Base-by-base conservation (phyloP, 805 yeast species). In the Saccharomycopsis sp. region DNA sequence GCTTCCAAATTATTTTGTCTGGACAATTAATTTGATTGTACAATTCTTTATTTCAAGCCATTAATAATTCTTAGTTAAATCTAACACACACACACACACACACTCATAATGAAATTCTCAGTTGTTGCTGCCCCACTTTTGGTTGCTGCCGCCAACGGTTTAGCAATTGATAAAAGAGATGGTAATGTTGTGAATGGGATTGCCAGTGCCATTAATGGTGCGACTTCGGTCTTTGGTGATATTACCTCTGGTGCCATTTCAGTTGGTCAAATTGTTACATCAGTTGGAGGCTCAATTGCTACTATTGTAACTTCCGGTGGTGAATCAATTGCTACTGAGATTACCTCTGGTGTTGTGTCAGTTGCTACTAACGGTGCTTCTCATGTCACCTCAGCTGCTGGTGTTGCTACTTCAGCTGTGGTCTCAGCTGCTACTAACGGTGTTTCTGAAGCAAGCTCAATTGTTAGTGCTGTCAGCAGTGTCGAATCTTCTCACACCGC, bases 401-500 rank as follows among this genome's bases (percentile, higher is more conserved):
- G 29, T 9, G 40, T 8, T n/a, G 40, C 29, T 17, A 20, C 45
- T 24, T 36, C 37, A 28, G 44, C 17, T 7, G 37, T 36, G 6
- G 34, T 35, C 38, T 45, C 50, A 16, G 47, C 34, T 28, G 34
- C 47, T 33, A 35, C 22, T 5, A 17, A n/a, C n/a, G 37, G 16
- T 16, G 40, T 38, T 20, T 36, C 40, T 36, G 23, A 13, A 9
- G 40, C 40, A 13, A 21, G 16, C n/a, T 19, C 27, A 9, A 28
- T 36, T 17, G 23, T 13, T 14, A 13, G 28, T 3, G 40, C 23
- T 21, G 28, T 28, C 13, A 17, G 13, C 16, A 36, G 17, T 17
- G 27, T 13, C 28, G 40, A 9, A 13, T 17, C 40, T 36, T 17
- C 40, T 17, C 13, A 19, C 8, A 9, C 36, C 31, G 56, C 63